Evolutionary conservation across 2,329 filamentous ascomycete genomes (phyloP).

Genomic region (Pyrenophora teres): DNA sequence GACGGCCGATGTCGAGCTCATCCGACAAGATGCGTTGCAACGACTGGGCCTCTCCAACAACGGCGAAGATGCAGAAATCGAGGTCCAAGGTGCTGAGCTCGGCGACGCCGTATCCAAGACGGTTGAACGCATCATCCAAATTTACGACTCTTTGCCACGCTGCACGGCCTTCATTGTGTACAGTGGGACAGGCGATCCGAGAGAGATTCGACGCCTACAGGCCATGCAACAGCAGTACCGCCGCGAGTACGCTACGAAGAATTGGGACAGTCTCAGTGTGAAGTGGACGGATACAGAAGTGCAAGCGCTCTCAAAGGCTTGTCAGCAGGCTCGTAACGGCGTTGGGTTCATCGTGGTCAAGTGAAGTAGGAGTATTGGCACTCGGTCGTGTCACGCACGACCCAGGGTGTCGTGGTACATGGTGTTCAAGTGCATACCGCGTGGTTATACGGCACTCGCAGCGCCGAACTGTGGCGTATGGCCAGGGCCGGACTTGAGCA

Average conservation of each 20-base stretch:
- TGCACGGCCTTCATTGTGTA: constrained; percentile 67
- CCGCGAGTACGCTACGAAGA: constrained; percentile 62
- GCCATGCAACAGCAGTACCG: constrained; percentile 60
- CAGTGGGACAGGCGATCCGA: constrained; percentile 66
- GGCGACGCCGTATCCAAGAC: constrained; percentile 56
- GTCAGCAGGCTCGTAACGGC: constrained; percentile 61
- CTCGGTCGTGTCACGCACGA: constrained; percentile 30
- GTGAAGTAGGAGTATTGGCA: constrained; percentile 47
- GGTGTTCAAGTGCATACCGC: constrained; percentile 24
- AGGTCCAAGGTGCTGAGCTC: constrained; percentile 43
- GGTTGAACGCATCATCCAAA: constrained; percentile 55
- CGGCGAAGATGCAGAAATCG: constrained; percentile 23
- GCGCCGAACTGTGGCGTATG: constrained; percentile 9
- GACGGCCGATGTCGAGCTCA: constrained; percentile 42
- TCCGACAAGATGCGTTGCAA: constrained; percentile 34
- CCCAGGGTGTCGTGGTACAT: constrained; percentile 25
- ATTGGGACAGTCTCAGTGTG: constrained; percentile 66
- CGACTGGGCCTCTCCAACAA: constrained; percentile 28
- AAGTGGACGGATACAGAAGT: constrained; percentile 69
- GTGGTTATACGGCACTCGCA: constrained; percentile 7
- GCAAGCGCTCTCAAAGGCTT: constrained; percentile 62
- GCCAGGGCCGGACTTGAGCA: constrained; percentile 12
- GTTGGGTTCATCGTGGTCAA: constrained; percentile 65
- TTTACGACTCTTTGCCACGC: constrained; percentile 62
- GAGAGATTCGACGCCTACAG: constrained; percentile 61